Percentiles rank a stretch among this genome's conserved stretches.
These are phyloP conservation scores for Cladosporium sp. DNA, from an alignment of 2,329 filamentous ascomycete genomes.

Conservation along the genomic window DNA sequence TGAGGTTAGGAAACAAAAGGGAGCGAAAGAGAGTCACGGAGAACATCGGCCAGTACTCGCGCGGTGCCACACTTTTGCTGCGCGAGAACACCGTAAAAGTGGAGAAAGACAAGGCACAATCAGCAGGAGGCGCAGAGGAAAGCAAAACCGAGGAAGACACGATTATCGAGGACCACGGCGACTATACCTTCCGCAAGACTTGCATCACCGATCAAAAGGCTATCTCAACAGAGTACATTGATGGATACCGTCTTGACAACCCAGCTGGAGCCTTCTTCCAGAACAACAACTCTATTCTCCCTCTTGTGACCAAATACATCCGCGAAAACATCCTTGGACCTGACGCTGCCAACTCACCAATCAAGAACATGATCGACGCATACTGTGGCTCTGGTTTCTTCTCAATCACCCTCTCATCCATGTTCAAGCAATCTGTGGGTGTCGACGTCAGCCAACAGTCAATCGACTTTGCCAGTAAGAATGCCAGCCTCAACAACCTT, in stretches of 20 bases:
- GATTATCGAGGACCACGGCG: conserved; percentile 58
- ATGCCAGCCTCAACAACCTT: conserved; percentile 76
- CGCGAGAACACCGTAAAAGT: conserved; percentile 79
- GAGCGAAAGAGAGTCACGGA: conserved; percentile 75
- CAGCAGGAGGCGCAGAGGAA: conserved; percentile 20
- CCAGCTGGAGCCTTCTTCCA: conserved; percentile 96
- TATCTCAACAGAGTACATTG: conserved; percentile 83
- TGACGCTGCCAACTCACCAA: conserved; percentile 41
- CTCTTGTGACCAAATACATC: conserved; percentile 82
- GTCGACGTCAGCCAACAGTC: conserved; percentile 84
- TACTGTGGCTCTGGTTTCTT: conserved; percentile 98
- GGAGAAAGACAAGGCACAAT: conserved; percentile 43
- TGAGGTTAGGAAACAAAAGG: conserved; percentile 73
- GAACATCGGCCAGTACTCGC: conserved; percentile 70
- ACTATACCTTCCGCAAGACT: conserved; percentile 74
- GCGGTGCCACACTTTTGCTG: conserved; percentile 83
- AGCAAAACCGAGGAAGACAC: conserved; percentile 41
- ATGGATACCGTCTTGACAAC: conserved; percentile 81
- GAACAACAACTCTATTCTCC: conserved; percentile 98
- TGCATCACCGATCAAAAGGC: conserved; percentile 86
- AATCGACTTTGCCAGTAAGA: conserved; percentile 75
- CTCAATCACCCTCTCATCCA: conserved; percentile 83
- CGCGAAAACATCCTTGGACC: conserved; percentile 70
- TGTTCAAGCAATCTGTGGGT: conserved; percentile 78
- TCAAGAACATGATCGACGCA: conserved; percentile 92